A percentile compares a stretch with the other conserved stretches of the same genome.
phyloP scores from a whole-genome alignment of 2,329 filamentous ascomycete genomes.

The Fusarium continuum region DNA sequence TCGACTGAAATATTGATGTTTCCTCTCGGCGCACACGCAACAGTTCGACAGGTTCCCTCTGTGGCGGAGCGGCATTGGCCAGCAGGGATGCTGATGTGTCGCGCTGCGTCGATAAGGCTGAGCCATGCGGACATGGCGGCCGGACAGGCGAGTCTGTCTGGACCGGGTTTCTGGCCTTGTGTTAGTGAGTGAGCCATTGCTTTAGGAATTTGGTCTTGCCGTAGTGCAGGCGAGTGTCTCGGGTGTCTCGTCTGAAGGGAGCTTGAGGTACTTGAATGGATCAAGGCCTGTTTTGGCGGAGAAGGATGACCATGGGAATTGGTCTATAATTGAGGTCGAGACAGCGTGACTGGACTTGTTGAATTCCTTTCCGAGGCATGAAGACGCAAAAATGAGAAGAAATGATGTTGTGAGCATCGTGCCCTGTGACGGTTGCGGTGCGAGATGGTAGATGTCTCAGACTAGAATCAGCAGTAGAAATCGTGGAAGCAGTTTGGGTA shows the following conservation, averaged over 20 bases:
- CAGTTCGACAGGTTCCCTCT: conserved; percentile 15
- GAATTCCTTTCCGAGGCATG: background rate
- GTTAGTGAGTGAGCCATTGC: background rate
- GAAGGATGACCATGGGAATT: conserved; percentile 26
- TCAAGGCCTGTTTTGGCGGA: conserved; percentile 28
- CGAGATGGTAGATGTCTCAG: background rate
- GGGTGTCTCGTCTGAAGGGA: background rate
- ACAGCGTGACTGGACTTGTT: background rate
- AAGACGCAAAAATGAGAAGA: background rate
- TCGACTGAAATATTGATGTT: conserved; percentile 1
- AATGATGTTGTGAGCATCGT: conserved; percentile 10
- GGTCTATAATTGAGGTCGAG: background rate
- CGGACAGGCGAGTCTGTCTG: conserved; percentile 31
- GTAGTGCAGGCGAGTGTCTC: conserved; percentile 30
- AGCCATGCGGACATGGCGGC: conserved; percentile 30
- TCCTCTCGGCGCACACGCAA: conserved; percentile 24
- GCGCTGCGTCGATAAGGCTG: background rate
- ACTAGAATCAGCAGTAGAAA: background rate
- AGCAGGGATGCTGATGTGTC: conserved; percentile 8
- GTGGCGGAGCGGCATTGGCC: conserved; percentile 25
- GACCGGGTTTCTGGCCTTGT: conserved; percentile 14
- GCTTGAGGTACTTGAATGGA: conserved; percentile 7
- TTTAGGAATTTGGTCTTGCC: background rate
- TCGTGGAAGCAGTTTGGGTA: rapidly evolving
- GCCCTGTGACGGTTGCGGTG: background rate